Base-by-base conservation (phyloP, 768 basidiomycete species). In the Mrakia blollopis region DNA sequence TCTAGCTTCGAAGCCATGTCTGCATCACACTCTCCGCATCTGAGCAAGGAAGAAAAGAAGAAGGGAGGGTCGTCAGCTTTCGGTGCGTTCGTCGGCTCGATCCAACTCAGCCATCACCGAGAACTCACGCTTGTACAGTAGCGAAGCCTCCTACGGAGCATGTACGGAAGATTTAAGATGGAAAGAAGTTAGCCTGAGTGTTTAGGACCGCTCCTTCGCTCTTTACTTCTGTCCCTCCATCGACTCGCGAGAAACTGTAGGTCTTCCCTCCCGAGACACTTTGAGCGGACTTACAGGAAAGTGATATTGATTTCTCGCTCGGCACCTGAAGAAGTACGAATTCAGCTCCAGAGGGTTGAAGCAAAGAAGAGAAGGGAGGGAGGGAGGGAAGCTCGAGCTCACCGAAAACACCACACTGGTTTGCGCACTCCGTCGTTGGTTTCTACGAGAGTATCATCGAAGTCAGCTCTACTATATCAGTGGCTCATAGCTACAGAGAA, bases 231-330 rank as follows among this genome's bases (percentile, higher is more conserved):
- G n/a, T n/a, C n/a, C n/a, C n/a, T n/a, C n/a, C n/a, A n/a, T n/a
- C n/a, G n/a, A n/a, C n/a, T n/a, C n/a, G n/a, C n/a, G n/a, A n/a
- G n/a, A n/a, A n/a, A n/a, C n/a, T n/a, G n/a, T n/a, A n/a, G n/a
- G n/a, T 41, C 39, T 11, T 41, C 39, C 39, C 39, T 11, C 39
- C 11, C 11, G 39, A 41, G 39, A 41, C 5, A 5, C 6, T 41
- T 5, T 6, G 11, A 41, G 11, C 39, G 2, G 47, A 50, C 47
- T 50, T n/a, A 61, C 60, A 61, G 60, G 60, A 61, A 61, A 18
- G 60, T 61, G 60, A 61, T 61, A n/a, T 61, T 61, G 60, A 61
- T 61, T 32, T n/a, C 60, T 14, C 60, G 9, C 60, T 61, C 60
- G 11, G 60, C 60, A 11, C 60, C 60, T 61, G 60, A 61, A n/a